Conservation (phyloP, 768 basidiomycete genomes). For the Tephrocybe sp. region DNA sequence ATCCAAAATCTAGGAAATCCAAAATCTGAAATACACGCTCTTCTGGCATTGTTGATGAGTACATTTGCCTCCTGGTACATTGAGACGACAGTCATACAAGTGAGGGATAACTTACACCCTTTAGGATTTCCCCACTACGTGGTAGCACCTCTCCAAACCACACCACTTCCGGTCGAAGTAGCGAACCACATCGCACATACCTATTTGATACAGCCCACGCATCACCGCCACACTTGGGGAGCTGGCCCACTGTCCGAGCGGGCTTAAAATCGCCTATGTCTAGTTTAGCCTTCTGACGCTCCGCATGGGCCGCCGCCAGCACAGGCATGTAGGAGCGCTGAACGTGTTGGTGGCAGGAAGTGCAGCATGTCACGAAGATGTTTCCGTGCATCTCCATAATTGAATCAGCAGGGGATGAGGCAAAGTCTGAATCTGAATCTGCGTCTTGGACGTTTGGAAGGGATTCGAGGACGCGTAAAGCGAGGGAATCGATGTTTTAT, state of each 20-base stretch:
- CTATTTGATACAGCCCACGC: conserved; percentile 23
- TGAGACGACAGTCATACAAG: no score
- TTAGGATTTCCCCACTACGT: conserved; percentile 31
- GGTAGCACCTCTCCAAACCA: conserved; percentile 43
- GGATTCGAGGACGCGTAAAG: conserved; percentile 26
- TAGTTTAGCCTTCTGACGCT: conserved; percentile 18
- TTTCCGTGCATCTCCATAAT: conserved; percentile 51
- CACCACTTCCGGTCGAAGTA: conserved; percentile 39
- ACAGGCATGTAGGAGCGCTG: conserved; percentile 22
- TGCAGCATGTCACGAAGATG: conserved; percentile 41
- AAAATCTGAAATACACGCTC: no score
- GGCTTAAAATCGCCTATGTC: conserved; percentile 5
- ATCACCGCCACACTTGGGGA: conserved; percentile 27
- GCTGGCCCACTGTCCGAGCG: conserved; percentile 21
- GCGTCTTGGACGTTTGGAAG: conserved; percentile 7
- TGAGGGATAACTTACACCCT: conserved; percentile 34
- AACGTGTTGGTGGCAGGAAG: conserved; percentile 27
- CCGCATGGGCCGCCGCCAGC: conserved; percentile 29
- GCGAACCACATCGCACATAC: conserved; percentile 29
- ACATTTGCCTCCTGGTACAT: no score
- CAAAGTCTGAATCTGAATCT: background rate
- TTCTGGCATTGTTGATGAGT: no score
- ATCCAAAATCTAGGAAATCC: no score
- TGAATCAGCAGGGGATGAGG: conserved; percentile 4
- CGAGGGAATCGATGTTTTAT: conserved; percentile 47